These are phyloP conservation scores for Phylloporus sp. DNA, from an alignment of 1,284 basidiomycete genomes.

Conservation along the genomic window DNA sequence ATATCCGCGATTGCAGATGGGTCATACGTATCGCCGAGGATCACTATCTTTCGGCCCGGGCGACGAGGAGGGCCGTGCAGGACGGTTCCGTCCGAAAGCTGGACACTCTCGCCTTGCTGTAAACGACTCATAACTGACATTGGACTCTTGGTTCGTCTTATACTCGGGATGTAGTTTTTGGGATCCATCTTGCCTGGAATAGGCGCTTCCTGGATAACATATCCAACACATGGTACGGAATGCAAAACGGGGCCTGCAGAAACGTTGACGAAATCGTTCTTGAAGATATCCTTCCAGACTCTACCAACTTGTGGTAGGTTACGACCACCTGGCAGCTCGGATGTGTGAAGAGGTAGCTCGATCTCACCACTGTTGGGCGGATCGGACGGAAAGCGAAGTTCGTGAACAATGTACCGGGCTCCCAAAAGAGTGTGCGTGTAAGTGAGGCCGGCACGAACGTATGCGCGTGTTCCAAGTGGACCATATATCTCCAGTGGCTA, in stretches of 20 bases:
- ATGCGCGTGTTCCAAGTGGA: slow-evolving; percentile 82
- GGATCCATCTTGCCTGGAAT: slow-evolving; percentile 78
- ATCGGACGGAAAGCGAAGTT: slow-evolving; percentile 71
- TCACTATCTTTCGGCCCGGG: slow-evolving; percentile 73
- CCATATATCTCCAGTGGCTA: slow-evolving; percentile 87
- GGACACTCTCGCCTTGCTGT: slow-evolving; percentile 70
- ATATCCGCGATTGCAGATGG: slow-evolving; percentile 65
- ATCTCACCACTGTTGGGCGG: slow-evolving; percentile 53
- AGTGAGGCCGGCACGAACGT: slow-evolving; percentile 74
- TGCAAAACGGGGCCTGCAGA: slow-evolving; percentile 86
- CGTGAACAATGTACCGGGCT: slow-evolving; percentile 86
- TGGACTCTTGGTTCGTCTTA: slow-evolving; percentile 74
- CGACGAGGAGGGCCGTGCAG: slow-evolving; percentile 73
- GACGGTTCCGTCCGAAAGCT: slow-evolving; percentile 78
- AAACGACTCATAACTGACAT: slow-evolving; percentile 73
- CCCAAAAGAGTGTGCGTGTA: slow-evolving; percentile 77
- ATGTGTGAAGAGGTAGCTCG: slow-evolving; percentile 49
- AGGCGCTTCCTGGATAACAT: slow-evolving; percentile 78
- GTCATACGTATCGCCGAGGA: slow-evolving; percentile 84
- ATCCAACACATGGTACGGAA: slow-evolving; percentile 84
- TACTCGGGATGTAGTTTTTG: slow-evolving; percentile 60
- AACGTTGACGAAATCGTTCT: slow-evolving; percentile 66
- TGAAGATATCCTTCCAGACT: slow-evolving; percentile 74
- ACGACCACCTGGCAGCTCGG: slow-evolving; percentile 66
- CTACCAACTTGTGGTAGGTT: slow-evolving; percentile 71